phyloP scores from a whole-genome alignment of 2,329 filamentous ascomycete genomes.

The Geosmithia morbida region DNA sequence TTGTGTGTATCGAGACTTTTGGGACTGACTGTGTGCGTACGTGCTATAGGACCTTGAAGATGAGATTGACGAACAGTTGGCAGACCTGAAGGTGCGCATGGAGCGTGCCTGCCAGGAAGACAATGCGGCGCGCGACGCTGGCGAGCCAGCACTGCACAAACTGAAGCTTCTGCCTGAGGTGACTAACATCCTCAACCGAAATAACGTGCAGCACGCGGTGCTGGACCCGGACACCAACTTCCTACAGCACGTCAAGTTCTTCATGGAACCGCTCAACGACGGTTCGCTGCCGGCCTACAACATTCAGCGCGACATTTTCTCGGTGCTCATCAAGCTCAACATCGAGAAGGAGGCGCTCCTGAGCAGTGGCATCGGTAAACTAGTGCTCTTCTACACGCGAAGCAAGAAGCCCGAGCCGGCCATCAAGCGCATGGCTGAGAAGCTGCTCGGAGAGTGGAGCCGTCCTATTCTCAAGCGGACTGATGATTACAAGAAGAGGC shows the following conservation, averaged over 20 bases:
- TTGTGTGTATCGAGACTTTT: too few species aligned
- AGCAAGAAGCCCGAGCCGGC: constrained; percentile 76
- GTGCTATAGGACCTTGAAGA: constrained; percentile 64
- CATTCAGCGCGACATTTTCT: constrained; percentile 90
- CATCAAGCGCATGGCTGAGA: constrained; percentile 90
- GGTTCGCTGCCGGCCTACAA: constrained; percentile 91
- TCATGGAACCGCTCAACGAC: constrained; percentile 88
- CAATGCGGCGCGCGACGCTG: constrained; percentile 63
- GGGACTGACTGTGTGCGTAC: not conserved
- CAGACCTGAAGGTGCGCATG: constrained; percentile 78
- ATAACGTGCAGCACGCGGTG: constrained; percentile 69
- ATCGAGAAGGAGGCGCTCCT: constrained; percentile 84
- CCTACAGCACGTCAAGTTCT: constrained; percentile 88
- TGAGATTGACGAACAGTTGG: constrained; percentile 80
- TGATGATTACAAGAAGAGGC: constrained; percentile 84
- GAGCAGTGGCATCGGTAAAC: constrained; percentile 88
- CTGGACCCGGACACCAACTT: constrained; percentile 94
- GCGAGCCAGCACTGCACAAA: constrained; percentile 79
- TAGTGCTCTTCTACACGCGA: constrained; percentile 93
- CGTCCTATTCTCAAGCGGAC: constrained; percentile 85
- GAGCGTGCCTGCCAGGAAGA: constrained; percentile 79
- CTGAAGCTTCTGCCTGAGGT: constrained; percentile 89
- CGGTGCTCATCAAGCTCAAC: constrained; percentile 62
- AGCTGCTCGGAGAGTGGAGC: constrained; percentile 90
- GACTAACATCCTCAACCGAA: constrained; percentile 74